phyloP scores from a whole-genome alignment of 2,329 filamentous ascomycete genomes.

The Penicillium sp. region DNA sequence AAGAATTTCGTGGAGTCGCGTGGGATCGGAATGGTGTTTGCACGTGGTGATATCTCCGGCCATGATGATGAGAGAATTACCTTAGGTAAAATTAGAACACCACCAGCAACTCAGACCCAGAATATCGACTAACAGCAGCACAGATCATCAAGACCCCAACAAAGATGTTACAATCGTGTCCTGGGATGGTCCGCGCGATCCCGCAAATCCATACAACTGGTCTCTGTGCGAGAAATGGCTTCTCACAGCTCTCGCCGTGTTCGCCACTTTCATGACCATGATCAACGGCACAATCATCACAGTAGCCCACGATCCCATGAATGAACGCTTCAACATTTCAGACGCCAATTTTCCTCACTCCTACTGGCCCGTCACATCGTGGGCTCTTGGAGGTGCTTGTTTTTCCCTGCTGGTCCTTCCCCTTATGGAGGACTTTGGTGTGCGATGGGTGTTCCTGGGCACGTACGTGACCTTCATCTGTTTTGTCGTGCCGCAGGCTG shows the following conservation, averaged over 20 bases:
- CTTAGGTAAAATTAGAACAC: conserved; percentile 8
- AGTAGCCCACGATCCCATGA: conserved; percentile 30
- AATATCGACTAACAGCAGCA: conserved; percentile 7
- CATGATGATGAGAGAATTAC: conserved; percentile 12
- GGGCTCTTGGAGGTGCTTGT: conserved; percentile 25
- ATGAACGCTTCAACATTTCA: conserved; percentile 26
- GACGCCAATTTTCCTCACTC: conserved; percentile 26
- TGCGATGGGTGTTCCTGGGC: conserved; percentile 34
- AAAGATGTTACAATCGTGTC: conserved; percentile 15
- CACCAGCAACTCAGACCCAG: background rate
- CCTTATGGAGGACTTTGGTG: conserved; percentile 35
- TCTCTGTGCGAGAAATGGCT: conserved; percentile 30
- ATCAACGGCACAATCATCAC: conserved; percentile 36
- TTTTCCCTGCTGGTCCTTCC: conserved; percentile 27
- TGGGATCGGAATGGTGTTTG: conserved; percentile 15
- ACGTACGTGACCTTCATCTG: conserved; percentile 34
- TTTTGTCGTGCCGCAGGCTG: conserved; percentile 37
- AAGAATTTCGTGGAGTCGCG: background rate
- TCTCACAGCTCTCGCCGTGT: conserved; percentile 21
- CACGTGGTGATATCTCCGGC: conserved; percentile 18
- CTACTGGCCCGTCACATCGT: conserved; percentile 29
- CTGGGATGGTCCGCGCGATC: conserved; percentile 29
- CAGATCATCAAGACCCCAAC: conserved; percentile 15
- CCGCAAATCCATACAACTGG: conserved; percentile 36
- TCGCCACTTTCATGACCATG: conserved; percentile 28